Evolutionary conservation across 2,329 filamentous ascomycete genomes (phyloP), one percentile per base, ranked within the genome.

Genomic region (Penicillium sp.): DNA sequence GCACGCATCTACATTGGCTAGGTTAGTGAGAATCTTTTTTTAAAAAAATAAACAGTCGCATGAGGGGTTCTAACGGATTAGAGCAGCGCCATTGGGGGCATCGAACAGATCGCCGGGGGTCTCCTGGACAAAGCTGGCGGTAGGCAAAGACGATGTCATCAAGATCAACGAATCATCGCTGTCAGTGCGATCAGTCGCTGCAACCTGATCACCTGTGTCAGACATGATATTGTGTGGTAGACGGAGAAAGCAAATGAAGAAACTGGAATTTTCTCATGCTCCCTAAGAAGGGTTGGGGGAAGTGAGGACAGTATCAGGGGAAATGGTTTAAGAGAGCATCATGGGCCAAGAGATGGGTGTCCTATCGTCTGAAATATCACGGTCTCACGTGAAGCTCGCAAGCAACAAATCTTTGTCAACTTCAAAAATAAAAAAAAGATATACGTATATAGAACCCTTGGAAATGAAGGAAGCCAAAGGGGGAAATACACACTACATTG

Each of bases 71-170:
- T 16, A 66, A 78, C 76, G 84, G 56, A 85, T 78, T 16, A 87
- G 70, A 16, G 83, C 75, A 23, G 78, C 74, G 51, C 76, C 70
- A 34, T 76, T 66, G 0, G 83, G 82, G 0, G 81, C 81, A 38
- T 75, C 66, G 66, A 86, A 85, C 39, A 87, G 75, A 64, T 83
- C 73, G 50, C 81, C 81, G 45, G 70, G 55, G 4, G 65, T 60
- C 47, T 78, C 74, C 7, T 21, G 61, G 27, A 76, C 41, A 13
- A n/a, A 34, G 38, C 31, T 43, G 13, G 10, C n/a, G 2, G 39
- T 27, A 15, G 27, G 44, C 34, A 47, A 21, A 34, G 39, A 16
- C 3, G 50, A 52, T 23, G 50, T 52, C 39, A 36, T 27, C 29
- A 45, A 6, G 5, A 45, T 3, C 5, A 52, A 27, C 11, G 50